Evolutionary conservation across 1,139 yeast genomes (phyloP).

Genomic region (Hyphopichia burtonii): DNA sequence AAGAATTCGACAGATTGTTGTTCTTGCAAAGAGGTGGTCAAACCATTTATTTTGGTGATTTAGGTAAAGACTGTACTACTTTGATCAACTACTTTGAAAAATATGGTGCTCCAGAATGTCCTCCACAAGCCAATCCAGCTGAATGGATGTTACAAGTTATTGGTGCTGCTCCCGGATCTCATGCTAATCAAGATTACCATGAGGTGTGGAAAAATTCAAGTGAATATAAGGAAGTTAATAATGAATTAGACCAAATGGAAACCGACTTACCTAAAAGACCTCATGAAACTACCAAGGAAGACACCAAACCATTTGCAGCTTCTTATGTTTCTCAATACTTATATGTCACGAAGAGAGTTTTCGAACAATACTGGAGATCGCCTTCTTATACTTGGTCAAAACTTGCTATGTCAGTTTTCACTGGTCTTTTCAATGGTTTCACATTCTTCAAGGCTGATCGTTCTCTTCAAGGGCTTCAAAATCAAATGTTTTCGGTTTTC

Average conservation of each 20-base stretch:
- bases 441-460: constrained; percentile 34
- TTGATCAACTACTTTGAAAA: constrained; percentile 57
- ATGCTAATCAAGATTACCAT: constrained; percentile 31
- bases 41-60: constrained; percentile 68
- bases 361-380: constrained; percentile 45
- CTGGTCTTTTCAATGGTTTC: constrained; percentile 50
- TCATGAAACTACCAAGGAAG: constrained; percentile 20
- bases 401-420: constrained; percentile 30
- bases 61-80: constrained; percentile 52
- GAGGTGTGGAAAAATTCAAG: constrained; percentile 34
- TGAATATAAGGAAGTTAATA: constrained; percentile 22
- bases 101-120: constrained; percentile 50
- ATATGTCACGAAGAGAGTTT: constrained; percentile 23
- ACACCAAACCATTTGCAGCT: constrained; percentile 23
- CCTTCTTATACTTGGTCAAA: constrained; percentile 42
- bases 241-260: constrained; percentile 27
- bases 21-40: constrained; percentile 49
- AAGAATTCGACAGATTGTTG: constrained; percentile 35
- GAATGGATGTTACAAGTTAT: constrained; percentile 60
- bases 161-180: constrained; percentile 38
- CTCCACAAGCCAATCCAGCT: constrained; percentile 49
- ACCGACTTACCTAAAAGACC: constrained; percentile 27
- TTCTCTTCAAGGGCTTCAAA: constrained; percentile 41
- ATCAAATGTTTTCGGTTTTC: constrained; percentile 54
- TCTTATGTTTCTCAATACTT: constrained; percentile 24